Evolutionary conservation across 2,329 filamentous ascomycete species (phyloP).

Genomic region (Coniochaeta prunicola): DNA sequence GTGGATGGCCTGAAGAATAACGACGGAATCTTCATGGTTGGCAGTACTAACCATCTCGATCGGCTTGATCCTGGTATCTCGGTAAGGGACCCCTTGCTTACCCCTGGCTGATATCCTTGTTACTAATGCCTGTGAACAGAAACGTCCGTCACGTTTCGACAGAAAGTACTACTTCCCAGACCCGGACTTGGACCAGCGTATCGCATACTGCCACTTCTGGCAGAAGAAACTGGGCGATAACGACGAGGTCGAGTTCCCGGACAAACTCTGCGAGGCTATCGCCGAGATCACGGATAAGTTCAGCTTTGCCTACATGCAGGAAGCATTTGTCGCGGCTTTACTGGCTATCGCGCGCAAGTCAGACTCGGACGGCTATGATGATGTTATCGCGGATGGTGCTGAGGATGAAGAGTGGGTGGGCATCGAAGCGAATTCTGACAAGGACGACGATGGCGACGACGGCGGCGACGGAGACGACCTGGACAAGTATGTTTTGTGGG

Average conservation of each 20-base stretch:
- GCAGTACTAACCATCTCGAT: constrained; percentile 59
- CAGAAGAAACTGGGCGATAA: constrained; percentile 47
- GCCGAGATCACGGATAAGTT: constrained; percentile 58
- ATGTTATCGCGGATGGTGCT: background rate
- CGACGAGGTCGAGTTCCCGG: constrained; percentile 52
- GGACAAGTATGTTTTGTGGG: constrained; percentile 48
- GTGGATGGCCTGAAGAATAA: constrained; percentile 64
- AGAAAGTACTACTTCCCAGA: constrained; percentile 59
- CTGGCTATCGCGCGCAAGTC: constrained; percentile 45
- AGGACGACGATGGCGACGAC: constrained; percentile 23
- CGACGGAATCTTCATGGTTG: constrained; percentile 64
- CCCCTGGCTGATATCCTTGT: background rate
- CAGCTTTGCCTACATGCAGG: constrained; percentile 64
- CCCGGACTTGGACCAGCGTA: constrained; percentile 45
- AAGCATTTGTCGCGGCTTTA: constrained; percentile 58
- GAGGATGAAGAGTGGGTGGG: constrained; percentile 15
- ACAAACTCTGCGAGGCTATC: constrained; percentile 48
- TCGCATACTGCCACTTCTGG: constrained; percentile 58
- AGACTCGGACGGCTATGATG: constrained; percentile 9
- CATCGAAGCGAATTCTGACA: constrained; percentile 8
- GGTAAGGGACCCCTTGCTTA: constrained; percentile 19
- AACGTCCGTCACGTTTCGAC: constrained; percentile 60
- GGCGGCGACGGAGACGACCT: constrained; percentile 31
- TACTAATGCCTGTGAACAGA: constrained; percentile 25
- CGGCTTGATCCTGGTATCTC: constrained; percentile 59